Evolutionary conservation across 306 rosid genomes (phyloP).

Genomic region (Cucurbita maxima): DNA sequence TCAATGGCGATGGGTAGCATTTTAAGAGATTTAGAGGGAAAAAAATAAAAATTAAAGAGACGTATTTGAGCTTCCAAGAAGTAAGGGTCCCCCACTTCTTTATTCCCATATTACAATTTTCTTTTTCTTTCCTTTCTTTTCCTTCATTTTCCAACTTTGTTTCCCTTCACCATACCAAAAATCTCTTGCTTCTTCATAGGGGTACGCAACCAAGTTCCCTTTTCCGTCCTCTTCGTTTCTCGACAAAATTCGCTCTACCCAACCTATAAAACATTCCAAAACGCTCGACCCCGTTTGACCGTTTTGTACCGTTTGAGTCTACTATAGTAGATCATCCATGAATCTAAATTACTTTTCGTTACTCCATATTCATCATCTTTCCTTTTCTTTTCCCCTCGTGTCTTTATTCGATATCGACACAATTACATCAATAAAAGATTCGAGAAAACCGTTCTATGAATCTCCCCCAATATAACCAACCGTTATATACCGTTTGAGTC

Average conservation of each 20-base stretch:
- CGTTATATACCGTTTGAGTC: too few species aligned
- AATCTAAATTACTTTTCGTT: neutral
- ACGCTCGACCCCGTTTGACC: too few species aligned
- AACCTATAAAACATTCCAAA: too few species aligned
- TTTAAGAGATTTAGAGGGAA: neutral
- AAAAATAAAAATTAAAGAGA: neutral
- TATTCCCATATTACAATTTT: neutral
- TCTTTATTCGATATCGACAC: neutral
- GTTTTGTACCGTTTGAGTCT: too few species aligned
- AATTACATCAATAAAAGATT: neutral
- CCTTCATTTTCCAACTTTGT: neutral
- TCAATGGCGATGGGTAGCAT: neutral
- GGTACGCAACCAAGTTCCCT: neutral
- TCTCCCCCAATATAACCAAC: too few species aligned
- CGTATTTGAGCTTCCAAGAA: constrained; percentile 7
- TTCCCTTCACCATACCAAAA: neutral
- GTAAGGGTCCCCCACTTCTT: neutral
- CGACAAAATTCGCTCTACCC: neutral
- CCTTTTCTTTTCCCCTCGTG: neutral
- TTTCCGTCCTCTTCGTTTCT: too few species aligned
- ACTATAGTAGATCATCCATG: too few species aligned
- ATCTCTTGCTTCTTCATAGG: neutral
- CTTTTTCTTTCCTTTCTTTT: neutral
- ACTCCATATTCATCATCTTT: neutral
- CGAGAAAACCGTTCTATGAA: neutral